A percentile compares a stretch with the other conserved stretches of the same genome.
Conservation (phyloP, 176 grass and related monocot species). For the Musa beccarii region DNA sequence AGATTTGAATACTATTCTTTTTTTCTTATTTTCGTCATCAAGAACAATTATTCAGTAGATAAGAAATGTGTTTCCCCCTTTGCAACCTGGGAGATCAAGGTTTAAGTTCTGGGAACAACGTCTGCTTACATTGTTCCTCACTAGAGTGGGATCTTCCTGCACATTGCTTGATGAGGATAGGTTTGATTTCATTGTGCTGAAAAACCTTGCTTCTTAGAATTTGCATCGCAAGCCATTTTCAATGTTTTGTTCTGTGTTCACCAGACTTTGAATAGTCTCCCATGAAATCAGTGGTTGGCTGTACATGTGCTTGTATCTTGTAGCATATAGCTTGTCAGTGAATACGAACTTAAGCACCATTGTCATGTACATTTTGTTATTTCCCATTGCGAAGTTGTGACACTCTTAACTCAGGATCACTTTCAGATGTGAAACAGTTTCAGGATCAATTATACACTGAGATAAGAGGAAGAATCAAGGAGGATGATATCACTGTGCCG, state of each 20-base stretch:
- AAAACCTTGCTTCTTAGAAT: background rate
- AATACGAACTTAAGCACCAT: background rate
- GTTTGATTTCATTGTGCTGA: background rate
- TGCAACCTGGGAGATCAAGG: no score
- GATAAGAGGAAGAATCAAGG: conserved; percentile 82
- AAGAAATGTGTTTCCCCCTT: background rate
- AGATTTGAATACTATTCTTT: no score
- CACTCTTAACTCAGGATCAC: background rate
- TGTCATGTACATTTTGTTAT: background rate
- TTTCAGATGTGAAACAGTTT: conserved; percentile 62
- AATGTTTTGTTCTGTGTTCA: background rate
- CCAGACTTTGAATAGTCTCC: background rate
- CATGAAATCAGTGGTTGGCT: background rate
- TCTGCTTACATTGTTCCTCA: no score
- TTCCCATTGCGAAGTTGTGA: background rate
- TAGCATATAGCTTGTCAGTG: background rate
- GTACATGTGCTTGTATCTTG: no score
- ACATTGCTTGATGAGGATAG: no score
- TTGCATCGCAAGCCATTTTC: background rate
- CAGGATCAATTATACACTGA: conserved; percentile 70
- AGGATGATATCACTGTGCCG: conserved; percentile 58
- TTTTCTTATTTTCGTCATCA: background rate
- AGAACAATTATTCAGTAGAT: background rate
- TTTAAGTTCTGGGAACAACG: no score
- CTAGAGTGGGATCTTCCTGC: no score